A percentile compares a stretch with the other conserved stretches of the same genome.
Evolutionary conservation across 495 filamentous ascomycete genomes (phyloP).

Genomic region (Filosporella fistucella): DNA sequence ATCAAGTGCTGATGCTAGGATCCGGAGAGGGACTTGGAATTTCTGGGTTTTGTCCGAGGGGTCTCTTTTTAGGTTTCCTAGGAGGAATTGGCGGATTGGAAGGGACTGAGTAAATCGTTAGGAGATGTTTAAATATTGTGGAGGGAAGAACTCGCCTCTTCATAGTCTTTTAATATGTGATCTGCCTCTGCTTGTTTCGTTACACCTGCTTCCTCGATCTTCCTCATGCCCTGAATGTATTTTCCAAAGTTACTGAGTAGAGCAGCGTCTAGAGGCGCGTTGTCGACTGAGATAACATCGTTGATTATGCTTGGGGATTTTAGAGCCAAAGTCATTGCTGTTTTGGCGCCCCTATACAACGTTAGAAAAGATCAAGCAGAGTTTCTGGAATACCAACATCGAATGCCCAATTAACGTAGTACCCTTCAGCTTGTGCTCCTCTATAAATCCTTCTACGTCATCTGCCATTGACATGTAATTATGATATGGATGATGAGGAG

Average conservation of each 20-base stretch:
- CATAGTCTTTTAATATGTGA: constrained; percentile 71
- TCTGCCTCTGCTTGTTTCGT: constrained; percentile 74
- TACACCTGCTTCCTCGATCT: constrained; percentile 63
- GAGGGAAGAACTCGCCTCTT: constrained; percentile 43
- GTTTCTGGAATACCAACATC: constrained; percentile 54
- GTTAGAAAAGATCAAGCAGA: constrained; percentile 1
- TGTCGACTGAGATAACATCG: constrained; percentile 81
- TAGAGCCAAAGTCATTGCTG: constrained; percentile 85
- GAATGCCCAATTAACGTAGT: constrained; percentile 88
- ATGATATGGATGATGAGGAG: constrained; percentile 70
- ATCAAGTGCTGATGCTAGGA: constrained; percentile 50
- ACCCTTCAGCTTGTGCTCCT: constrained; percentile 62
- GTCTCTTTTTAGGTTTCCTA: constrained; percentile 74
- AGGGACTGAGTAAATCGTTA: constrained; percentile 44
- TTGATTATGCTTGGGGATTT: constrained; percentile 57
- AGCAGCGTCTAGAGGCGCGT: constrained; percentile 78
- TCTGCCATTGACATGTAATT: constrained; percentile 84
- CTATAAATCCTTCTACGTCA: constrained; percentile 80
- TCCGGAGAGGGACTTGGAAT: constrained; percentile 44
- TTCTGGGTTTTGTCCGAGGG: constrained; percentile 23
- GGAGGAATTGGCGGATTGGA: constrained; percentile 82
- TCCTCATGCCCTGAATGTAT: constrained; percentile 82
- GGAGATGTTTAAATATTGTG: neutral
- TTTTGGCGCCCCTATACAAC: constrained; percentile 77
- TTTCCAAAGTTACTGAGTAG: constrained; percentile 70